These are phyloP conservation scores for Inonotus obliquus DNA, from an alignment of 1,284 basidiomycete genomes.

Conservation along the genomic window DNA sequence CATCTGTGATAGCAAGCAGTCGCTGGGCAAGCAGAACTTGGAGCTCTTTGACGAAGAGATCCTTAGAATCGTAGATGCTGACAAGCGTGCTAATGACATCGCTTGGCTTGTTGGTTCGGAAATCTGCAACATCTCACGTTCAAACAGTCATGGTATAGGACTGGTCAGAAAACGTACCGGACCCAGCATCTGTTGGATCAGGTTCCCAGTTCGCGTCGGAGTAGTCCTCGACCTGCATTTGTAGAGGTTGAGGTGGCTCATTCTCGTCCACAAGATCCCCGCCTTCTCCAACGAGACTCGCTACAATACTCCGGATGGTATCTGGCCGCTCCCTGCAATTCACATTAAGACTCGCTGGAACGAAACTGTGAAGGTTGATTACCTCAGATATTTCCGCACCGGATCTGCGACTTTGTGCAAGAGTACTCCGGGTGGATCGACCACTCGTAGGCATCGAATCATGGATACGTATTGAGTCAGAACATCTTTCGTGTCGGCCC, in stretches of 20 bases:
- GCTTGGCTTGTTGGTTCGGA: conserved; percentile 80
- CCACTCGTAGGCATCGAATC: conserved; percentile 84
- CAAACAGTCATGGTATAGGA: background rate
- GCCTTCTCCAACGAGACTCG: conserved; percentile 82
- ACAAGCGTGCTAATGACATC: conserved; percentile 93
- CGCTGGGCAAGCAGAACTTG: conserved; percentile 85
- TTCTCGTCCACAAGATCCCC: conserved; percentile 80
- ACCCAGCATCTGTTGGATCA: conserved; percentile 90
- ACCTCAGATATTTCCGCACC: conserved; percentile 84
- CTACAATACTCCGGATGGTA: conserved; percentile 90
- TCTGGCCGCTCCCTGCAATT: conserved; percentile 71
- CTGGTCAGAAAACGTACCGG: conserved; percentile 42
- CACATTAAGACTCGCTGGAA: background rate
- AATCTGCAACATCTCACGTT: conserved; percentile 49
- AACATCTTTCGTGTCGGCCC: conserved; percentile 92
- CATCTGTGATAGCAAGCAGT: conserved; percentile 73
- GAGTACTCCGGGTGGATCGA: conserved; percentile 91
- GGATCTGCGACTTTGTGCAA: conserved; percentile 90
- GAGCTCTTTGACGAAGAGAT: conserved; percentile 90
- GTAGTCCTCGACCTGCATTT: conserved; percentile 79
- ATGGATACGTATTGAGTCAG: conserved; percentile 92
- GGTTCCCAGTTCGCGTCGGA: conserved; percentile 89
- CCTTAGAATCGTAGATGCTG: conserved; percentile 93
- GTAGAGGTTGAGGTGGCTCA: conserved; percentile 70
- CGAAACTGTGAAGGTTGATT: conserved; percentile 13